Evolutionary conservation across 495 filamentous ascomycete genomes (phyloP), one percentile per base, ranked within the genome.

Genomic region (Talaromyces thailandensis): DNA sequence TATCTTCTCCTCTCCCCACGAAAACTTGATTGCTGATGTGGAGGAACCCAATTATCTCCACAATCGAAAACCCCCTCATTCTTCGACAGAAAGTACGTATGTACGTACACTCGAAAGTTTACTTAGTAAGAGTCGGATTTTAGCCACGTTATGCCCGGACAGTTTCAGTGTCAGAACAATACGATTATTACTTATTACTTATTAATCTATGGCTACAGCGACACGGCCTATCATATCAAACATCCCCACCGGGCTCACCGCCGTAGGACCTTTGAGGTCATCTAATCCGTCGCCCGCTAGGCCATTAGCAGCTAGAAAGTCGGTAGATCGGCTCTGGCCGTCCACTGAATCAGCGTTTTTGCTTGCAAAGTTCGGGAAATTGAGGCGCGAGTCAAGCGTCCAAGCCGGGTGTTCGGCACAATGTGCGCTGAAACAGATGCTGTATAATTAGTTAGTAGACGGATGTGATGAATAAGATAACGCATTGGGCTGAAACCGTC

Each of bases 381-480:
- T 25, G 18, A 57, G 9, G 55, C 26, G 29, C 55, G 26, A 31
- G 55, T 16, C 21, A 14, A 32, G 9, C 6, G n/a, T 35, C n/a
- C 55, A 57, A 57, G 55, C 26, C 55, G 55, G 55, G 29, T 32
- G 55, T 57, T 21, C 55, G 55, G 55, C 55, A 57, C 55, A 4
- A 16, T 37, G 35, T 12, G 35, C 23, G 24, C 52, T n/a, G n/a
- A n/a, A n/a, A n/a, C n/a, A n/a, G n/a, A n/a, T n/a, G n/a, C n/a
- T n/a, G n/a, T n/a, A n/a, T n/a, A n/a, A n/a, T n/a, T n/a, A n/a
- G n/a, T n/a, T n/a, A n/a, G n/a, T n/a, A 7, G 25, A 24, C 3
- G 29, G 43, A 48, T 51, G 35, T 40, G 35, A 40, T 40, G 12
- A 40, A 40, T 40, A 40, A 4, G 12, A 40, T 40, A 4, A 40